Evolutionary conservation across 192 early-diverging fungal genomes (phyloP), one percentile per base, ranked within the genome.

Genomic region (Coemansia sp.): DNA sequence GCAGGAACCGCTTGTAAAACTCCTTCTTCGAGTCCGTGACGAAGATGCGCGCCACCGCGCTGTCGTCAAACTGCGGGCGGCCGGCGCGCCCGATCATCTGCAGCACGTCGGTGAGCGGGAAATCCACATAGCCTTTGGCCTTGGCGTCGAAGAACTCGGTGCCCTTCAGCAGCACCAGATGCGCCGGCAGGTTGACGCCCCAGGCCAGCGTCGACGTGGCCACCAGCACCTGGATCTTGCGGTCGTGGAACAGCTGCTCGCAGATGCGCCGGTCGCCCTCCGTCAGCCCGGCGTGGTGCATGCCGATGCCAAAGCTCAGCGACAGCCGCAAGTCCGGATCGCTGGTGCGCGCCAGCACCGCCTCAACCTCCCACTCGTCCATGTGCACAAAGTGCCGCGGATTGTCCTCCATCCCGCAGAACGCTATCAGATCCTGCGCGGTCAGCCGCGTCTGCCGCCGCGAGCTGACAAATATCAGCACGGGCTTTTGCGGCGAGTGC

Each of bases 41-140:
- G 64, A 99, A 85, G 44, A 99, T 90, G 8, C 87, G 79, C 2
- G 94, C 93, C 31, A 97, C 82, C 20, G 93, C 97, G 26, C 85
- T 85, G 61, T 90, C 84, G 68, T 98, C 97, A 54, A 93, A 98
- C 75, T 97, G 94, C 8, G 93, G 94, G 36, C 97, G 84, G 17
- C 85, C 94, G 5, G 97, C 97, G 54, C 94, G 87, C 15, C 95
- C 97, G 84, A 99, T 93, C 95, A 98, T 99, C 71, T 98, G 97
- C 38, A 98, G 72, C 6, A 99, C 89, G 67, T 99, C 95, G 7
- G 97, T 97, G 51, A 98, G 93, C 0, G 94, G 95, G 56, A 91
- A 93, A 58, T 99, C 97, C 8, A 95, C 92, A 62, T 98, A 99
- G 0, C 87, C 85, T 14, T 84, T 81, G 11, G 83, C 79, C 60